These are phyloP conservation scores for Sphagnurus paluster DNA, from an alignment of 1,284 basidiomycete species.

Conservation along the genomic window DNA sequence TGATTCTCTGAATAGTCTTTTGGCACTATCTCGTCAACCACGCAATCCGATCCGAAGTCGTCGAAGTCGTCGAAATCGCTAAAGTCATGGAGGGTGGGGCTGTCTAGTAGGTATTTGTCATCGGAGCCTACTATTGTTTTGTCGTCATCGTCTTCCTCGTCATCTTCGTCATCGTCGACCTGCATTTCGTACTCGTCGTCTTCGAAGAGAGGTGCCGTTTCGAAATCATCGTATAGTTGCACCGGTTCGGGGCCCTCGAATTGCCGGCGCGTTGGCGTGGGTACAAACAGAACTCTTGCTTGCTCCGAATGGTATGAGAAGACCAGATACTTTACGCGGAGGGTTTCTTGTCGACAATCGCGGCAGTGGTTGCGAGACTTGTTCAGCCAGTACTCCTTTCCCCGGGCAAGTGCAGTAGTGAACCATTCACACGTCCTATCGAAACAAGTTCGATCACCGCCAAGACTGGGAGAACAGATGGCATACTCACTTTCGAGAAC, in stretches of 20 bases:
- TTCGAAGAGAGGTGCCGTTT: no score
- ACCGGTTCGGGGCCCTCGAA: no score
- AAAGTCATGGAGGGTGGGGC: conserved; percentile 18
- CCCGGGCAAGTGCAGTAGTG: conserved; percentile 9
- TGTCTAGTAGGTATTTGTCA: conserved; percentile 16
- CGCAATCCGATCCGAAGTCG: conserved; percentile 10
- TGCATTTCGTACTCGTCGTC: neutral
- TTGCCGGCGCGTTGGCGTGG: neutral
- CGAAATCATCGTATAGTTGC: no score
- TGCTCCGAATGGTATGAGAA: conserved; percentile 14
- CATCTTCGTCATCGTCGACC: neutral
- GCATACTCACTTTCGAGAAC: conserved; percentile 17
- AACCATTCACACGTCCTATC: conserved; percentile 17
- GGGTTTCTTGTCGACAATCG: conserved; percentile 21
- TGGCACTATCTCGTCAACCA: conserved; percentile 11
- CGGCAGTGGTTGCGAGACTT: conserved; percentile 18
- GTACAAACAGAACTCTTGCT: conserved; percentile 4
- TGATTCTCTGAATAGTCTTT: neutral
- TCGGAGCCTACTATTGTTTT: no score
- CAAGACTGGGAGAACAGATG: neutral
- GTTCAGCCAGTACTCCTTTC: conserved; percentile 12
- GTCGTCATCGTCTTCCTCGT: neutral
- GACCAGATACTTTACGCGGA: conserved; percentile 23
- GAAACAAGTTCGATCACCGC: neutral
- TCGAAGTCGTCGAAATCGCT: conserved; percentile 21